These are phyloP conservation scores for Euptelea pleiosperma DNA, from an alignment of 164 flowering plant species.

Conservation along the genomic window DNA sequence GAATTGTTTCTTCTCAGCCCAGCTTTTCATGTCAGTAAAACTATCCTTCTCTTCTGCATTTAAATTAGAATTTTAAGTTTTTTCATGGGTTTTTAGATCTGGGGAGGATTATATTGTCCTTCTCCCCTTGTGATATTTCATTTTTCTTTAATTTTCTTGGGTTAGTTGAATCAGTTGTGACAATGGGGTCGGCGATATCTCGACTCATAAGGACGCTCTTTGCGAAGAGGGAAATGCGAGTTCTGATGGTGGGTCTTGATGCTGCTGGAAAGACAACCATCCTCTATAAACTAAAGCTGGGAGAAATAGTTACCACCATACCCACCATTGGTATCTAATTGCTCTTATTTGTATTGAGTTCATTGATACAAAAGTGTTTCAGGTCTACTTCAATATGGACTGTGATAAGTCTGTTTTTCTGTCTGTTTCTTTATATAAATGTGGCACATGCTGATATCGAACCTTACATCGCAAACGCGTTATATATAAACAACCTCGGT, in stretches of 20 bases:
- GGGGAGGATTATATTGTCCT: too few species aligned
- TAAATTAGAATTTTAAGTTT: not conserved
- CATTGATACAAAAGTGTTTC: too few species aligned
- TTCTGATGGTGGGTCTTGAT: conserved; percentile 58
- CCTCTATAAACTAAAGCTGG: conserved; percentile 52
- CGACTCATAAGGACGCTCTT: conserved; percentile 29
- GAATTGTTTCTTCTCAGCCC: not conserved
- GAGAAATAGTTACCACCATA: conserved; percentile 41
- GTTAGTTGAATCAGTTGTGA: conserved; percentile 9
- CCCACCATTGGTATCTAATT: conserved; percentile 46
- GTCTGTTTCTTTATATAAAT: too few species aligned
- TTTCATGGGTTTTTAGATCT: too few species aligned
- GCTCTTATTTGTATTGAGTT: too few species aligned
- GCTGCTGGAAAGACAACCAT: conserved; percentile 58
- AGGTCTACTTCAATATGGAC: too few species aligned
- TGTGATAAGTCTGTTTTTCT: too few species aligned
- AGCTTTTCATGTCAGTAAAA: not conserved
- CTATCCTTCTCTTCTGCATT: not conserved
- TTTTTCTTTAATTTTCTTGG: too few species aligned
- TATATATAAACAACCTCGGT: too few species aligned
- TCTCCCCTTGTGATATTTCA: too few species aligned
- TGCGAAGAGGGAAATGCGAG: conserved; percentile 30
- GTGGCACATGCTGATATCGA: too few species aligned
- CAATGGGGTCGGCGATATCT: conserved; percentile 31
- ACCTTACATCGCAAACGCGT: too few species aligned